Evolutionary conservation across 495 filamentous ascomycete species (phyloP).

Genomic region (Aspergillus sclerotiicarbonarius): DNA sequence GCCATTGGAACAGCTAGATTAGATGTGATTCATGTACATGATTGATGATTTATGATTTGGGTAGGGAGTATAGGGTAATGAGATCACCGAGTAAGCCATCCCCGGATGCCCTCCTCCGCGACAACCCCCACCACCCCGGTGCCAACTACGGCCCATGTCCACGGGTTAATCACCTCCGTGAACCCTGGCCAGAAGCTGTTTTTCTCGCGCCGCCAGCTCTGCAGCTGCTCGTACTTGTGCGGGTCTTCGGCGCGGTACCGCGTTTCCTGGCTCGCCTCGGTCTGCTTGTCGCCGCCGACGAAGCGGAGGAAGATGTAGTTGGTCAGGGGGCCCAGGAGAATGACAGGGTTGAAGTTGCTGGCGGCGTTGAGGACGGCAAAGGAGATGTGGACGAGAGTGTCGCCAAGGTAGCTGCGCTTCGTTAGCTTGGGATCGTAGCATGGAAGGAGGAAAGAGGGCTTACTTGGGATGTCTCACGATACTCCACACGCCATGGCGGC

Average conservation of each 20-base stretch:
- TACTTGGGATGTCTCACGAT: conserved; percentile 62
- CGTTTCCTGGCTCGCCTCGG: conserved; percentile 48
- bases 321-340: conserved; percentile 51
- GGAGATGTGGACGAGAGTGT: conserved; percentile 49
- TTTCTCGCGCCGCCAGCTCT: conserved; percentile 46
- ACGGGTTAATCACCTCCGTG: conserved; percentile 48
- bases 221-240: conserved; percentile 50
- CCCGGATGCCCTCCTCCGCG: conserved; percentile 24
- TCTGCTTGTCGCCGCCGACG: conserved; percentile 53
- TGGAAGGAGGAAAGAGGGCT: conserved; percentile 19
- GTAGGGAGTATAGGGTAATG: too few relatives aligned
- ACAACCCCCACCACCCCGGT: conserved; percentile 38
- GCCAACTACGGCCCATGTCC: conserved; percentile 51
- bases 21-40: not conserved
- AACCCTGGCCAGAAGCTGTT: conserved; percentile 59
- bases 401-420: conserved; percentile 52
- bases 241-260: conserved; percentile 46
- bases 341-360: conserved; percentile 50
- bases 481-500: conserved; percentile 56
- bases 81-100: not conserved
- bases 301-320: conserved; percentile 59
- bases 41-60: too few relatives aligned
- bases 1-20: too few relatives aligned
- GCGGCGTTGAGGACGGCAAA: conserved; percentile 44
- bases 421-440: not conserved